Evolutionary conservation across 352 stramenopile genomes (phyloP).

Genomic region (Phytophthora uliginosa): DNA sequence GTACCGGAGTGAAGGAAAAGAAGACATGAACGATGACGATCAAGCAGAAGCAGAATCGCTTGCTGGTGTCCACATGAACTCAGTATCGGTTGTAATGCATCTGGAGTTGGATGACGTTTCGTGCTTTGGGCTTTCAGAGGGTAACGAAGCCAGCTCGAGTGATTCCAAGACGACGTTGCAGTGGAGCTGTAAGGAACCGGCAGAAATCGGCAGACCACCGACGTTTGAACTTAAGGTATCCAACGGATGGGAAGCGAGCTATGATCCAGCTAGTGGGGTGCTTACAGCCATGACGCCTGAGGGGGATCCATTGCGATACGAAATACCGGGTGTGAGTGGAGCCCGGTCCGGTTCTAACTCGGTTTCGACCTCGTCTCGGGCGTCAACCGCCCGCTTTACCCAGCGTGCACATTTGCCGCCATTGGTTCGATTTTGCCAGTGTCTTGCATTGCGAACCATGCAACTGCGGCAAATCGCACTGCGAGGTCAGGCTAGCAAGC

Average conservation of each 20-base stretch:
- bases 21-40: not conserved
- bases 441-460: constrained; percentile 56
- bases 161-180: constrained; percentile 33
- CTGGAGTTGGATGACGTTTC: constrained; percentile 54
- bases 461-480: constrained; percentile 63
- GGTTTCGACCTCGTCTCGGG: constrained; percentile 3
- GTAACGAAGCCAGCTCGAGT: not conserved
- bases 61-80: constrained; percentile 12
- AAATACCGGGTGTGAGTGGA: constrained; percentile 28
- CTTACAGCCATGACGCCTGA: constrained; percentile 33
- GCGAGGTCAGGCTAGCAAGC: constrained; percentile 36
- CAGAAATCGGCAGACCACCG: constrained; percentile 48
- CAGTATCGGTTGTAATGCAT: constrained; percentile 54
- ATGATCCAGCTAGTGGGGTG: constrained; percentile 40
- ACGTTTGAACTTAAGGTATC: constrained; percentile 54
- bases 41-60: constrained; percentile 16
- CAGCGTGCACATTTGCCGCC: constrained; percentile 23
- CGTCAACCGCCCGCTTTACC: constrained; percentile 11
- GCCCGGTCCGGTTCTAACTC: not conserved
- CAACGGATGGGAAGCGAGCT: constrained; percentile 44
- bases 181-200: constrained; percentile 62
- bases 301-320: constrained; percentile 37
- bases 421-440: constrained; percentile 63
- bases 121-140: constrained; percentile 44
- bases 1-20: constrained; percentile 5